Conservation (phyloP, 495 filamentous ascomycete species). For the Bathelium albidoporum region DNA sequence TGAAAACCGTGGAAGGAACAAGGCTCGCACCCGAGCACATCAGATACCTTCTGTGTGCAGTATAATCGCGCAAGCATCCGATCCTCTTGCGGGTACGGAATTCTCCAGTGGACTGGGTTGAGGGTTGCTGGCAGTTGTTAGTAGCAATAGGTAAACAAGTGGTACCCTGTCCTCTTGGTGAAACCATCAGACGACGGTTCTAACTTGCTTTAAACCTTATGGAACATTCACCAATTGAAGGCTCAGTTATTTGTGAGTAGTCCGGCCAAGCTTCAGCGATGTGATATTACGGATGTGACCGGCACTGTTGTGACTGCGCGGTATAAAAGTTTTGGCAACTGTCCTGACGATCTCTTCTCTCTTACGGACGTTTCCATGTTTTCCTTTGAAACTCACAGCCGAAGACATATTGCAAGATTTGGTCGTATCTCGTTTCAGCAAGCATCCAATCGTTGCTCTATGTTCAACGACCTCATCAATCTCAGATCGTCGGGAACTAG, state of each 20-base stretch:
- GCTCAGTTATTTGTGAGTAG: neutral
- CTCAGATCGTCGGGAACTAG: too few relatives aligned
- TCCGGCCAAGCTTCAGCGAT: neutral
- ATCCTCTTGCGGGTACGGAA: neutral
- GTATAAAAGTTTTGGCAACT: neutral
- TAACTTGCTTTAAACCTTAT: neutral
- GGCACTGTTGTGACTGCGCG: neutral
- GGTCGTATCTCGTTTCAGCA: too few relatives aligned
- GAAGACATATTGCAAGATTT: neutral
- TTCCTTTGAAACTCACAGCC: neutral
- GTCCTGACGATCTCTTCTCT: neutral
- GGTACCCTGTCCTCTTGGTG: neutral
- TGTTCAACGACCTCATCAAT: too few relatives aligned
- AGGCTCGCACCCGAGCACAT: neutral
- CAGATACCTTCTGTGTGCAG: too few relatives aligned
- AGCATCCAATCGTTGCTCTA: too few relatives aligned
- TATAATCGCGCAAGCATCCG: neutral
- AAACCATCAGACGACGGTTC: neutral
- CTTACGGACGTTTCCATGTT: neutral
- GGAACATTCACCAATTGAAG: neutral
- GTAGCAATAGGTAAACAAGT: neutral
- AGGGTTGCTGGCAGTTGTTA: neutral
- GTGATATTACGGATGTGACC: neutral
- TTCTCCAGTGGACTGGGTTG: neutral
- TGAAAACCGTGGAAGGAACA: neutral